A percentile compares a stretch with the other conserved stretches of the same genome.
Evolutionary conservation across 768 basidiomycete genomes (phyloP).

Genomic region (Mrakia frigida): DNA sequence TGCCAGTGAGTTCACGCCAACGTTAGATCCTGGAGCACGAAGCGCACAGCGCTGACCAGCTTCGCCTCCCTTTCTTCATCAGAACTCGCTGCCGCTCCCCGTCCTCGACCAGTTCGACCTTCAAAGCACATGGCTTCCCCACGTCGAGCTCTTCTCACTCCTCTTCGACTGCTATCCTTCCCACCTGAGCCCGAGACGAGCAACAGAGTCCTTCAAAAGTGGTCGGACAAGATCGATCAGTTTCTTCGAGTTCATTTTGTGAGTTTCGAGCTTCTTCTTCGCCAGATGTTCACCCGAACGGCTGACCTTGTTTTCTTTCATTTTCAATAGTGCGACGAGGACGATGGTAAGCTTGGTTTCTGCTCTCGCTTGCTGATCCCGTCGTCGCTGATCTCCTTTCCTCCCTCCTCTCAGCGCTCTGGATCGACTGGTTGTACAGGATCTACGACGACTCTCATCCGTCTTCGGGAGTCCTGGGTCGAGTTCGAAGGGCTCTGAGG

Average conservation of each 20-base stretch:
- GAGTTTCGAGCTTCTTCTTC: too few species aligned
- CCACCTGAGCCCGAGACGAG: constrained; percentile 41
- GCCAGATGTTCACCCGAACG: too few species aligned
- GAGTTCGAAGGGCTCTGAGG: constrained; percentile 40
- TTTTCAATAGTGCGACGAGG: constrained; percentile 37
- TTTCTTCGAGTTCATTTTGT: constrained; percentile 40
- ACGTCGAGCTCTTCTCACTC: constrained; percentile 38
- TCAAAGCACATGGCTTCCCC: neutral
- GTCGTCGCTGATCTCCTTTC: too few species aligned
- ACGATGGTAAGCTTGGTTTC: constrained; percentile 33
- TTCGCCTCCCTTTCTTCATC: neutral
- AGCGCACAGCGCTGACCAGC: too few species aligned
- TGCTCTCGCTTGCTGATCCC: too few species aligned
- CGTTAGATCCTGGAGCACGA: too few species aligned
- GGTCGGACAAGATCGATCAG: constrained; percentile 37
- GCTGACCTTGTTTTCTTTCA: too few species aligned
- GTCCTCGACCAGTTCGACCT: neutral
- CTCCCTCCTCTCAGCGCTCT: constrained; percentile 19
- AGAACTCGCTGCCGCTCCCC: neutral
- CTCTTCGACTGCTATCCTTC: constrained; percentile 40
- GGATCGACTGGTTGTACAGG: constrained; percentile 10
- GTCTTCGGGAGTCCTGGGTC: constrained; percentile 39
- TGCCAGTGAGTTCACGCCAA: neutral
- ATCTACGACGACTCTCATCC: constrained; percentile 34
- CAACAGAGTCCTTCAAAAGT: constrained; percentile 41